Conservation (phyloP, 1,139 yeast genomes). For the Hansenula anomala region DNA sequence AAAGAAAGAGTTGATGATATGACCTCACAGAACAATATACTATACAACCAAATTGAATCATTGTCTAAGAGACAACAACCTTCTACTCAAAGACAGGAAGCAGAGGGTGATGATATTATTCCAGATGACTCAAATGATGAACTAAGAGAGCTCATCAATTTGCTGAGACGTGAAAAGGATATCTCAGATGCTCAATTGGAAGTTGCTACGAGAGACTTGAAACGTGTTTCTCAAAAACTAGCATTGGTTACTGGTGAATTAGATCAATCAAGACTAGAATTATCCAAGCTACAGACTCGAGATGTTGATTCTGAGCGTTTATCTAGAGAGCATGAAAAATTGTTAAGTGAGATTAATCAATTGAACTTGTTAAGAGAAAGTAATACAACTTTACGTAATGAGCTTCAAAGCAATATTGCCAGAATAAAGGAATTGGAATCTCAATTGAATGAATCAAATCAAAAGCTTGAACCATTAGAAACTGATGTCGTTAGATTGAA, state of each 20-base stretch:
- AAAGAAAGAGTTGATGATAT: conserved; percentile 50
- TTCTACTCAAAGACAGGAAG: conserved; percentile 7
- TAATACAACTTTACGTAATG: conserved; percentile 61
- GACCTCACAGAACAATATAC: conserved; percentile 58
- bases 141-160: conserved; percentile 53
- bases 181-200: conserved; percentile 57
- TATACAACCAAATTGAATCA: conserved; percentile 66
- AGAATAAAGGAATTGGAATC: conserved; percentile 27
- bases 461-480: conserved; percentile 28
- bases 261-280: conserved; percentile 39
- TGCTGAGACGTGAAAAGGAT: conserved; percentile 75
- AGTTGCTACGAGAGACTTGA: conserved; percentile 28
- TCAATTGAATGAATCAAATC: conserved; percentile 29
- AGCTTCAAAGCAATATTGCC: conserved; percentile 27
- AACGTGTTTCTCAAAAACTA: conserved; percentile 32
- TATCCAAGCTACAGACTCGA: conserved; percentile 32
- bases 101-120: conserved; percentile 22
- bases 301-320: conserved; percentile 36
- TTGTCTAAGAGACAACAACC: conserved; percentile 19
- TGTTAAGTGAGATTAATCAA: conserved; percentile 61
- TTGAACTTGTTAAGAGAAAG: conserved; percentile 71
- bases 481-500: conserved; percentile 29
- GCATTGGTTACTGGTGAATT: conserved; percentile 38
- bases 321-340: conserved; percentile 44
- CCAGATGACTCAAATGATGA: conserved; percentile 29